Evolutionary conservation across 2,329 filamentous ascomycete species (phyloP).

Genomic region (Dactylellina sp.): DNA sequence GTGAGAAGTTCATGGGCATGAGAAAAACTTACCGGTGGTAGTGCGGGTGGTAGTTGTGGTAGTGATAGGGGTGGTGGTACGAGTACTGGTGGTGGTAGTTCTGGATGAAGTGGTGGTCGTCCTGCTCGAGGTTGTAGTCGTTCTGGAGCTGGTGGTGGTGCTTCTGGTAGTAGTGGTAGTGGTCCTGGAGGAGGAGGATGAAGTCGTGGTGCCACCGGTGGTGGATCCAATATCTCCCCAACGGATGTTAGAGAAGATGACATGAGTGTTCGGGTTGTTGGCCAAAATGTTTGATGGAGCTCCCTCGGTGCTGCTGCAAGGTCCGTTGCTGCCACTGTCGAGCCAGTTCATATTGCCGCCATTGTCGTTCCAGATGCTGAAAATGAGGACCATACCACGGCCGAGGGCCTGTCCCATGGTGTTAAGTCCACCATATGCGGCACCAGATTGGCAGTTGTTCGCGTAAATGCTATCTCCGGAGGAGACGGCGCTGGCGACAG

Average conservation of each 20-base stretch:
- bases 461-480: slow-evolving; percentile 32
- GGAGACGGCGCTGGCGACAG: slow-evolving; percentile 28
- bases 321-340: slow-evolving; percentile 67
- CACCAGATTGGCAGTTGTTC: slow-evolving; percentile 34
- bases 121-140: slow-evolving; percentile 5
- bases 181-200: slow-evolving; percentile 3
- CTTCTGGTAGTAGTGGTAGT: slow-evolving; percentile 20
- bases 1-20: not conserved
- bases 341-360: slow-evolving; percentile 71
- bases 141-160: slow-evolving; percentile 5
- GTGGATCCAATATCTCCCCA: slow-evolving; percentile 73
- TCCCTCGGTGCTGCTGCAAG: slow-evolving; percentile 70
- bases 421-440: slow-evolving; percentile 63
- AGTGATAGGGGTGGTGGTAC: slow-evolving; percentile 1
- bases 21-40: slow-evolving; percentile 4
- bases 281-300: slow-evolving; percentile 67
- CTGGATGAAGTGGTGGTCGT: slow-evolving; percentile 9
- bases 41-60: slow-evolving; percentile 5
- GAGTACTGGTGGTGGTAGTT: slow-evolving; percentile 23
- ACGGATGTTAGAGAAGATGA: slow-evolving; percentile 71
- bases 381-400: slow-evolving; percentile 69
- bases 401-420: slow-evolving; percentile 67
- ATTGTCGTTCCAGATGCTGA: slow-evolving; percentile 71
- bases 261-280: slow-evolving; percentile 67
- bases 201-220: not conserved